Evolutionary conservation across 257 asterid species (phyloP), one percentile per base, ranked within the genome.

Genomic region (Ehretia macrophylla): DNA sequence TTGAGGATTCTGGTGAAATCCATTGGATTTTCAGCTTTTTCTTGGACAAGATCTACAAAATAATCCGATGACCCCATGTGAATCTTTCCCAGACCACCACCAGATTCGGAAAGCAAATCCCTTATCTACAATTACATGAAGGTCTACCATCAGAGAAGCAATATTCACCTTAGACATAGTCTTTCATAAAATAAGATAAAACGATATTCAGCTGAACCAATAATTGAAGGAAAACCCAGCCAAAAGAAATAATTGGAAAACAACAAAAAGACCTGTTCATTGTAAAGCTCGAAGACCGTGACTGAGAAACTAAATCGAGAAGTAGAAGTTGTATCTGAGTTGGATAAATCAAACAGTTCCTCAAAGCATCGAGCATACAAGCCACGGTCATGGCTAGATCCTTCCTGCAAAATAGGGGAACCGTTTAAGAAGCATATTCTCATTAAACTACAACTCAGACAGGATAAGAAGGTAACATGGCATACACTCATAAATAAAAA

Each of bases 311-410:
- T 83, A 66, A 73, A 89, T 62, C 73, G 87, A 60, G 94, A 89
- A 27, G 90, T 83, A 55, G 85, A 83, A 70, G 97, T 89, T 73
- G 95, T 75, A 79, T 93, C 96, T 6, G 99, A 86, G 79, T 93
- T 89, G 66, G 97, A 85, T 66, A 93, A 75, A 77, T 93, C 97
- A 77, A 93, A 93, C 56, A 93, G 95, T 86, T 93, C 99, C 84
- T 93, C 99, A 74, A 86, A 93, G 61, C 90, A 85, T 55, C 99
- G 94, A 50, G 85, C 94, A 75, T 93, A 89, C 63, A 93, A 72
- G 69, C 97, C 97, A 70, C 99, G 96, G 79, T 93, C 97, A 72
- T 84, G 95, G 77, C 84, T 82, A 72, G 97, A 86, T 81, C 99
- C 99, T 80, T 89, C 99, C 99, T 93, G 96, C 81, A 68, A 42